Evolutionary conservation across 345 rosid species (phyloP), one percentile per base, ranked within the genome.

Genomic region (Eucalyptus erythrocorys): DNA sequence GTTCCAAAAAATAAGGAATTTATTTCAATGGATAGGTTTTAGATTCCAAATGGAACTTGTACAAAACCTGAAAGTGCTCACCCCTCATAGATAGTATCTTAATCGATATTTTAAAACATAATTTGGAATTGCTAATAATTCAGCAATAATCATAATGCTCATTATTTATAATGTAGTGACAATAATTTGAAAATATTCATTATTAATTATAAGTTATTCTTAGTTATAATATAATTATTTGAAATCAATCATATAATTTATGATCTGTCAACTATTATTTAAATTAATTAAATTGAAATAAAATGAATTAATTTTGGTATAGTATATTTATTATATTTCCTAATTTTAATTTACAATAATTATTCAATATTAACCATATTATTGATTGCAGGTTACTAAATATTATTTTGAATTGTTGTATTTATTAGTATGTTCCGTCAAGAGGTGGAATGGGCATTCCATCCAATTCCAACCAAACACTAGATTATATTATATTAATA

Each of bases 331-430:
- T 91, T 87, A 89, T 32, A 47, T 86, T 91, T 86, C 59, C 64
- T 89, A 85, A 87, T 92, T 90, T 85, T 91, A 90, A 91, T 92
- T 91, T 90, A 90, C 89, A 93, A 88, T 89, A 89, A 89, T 88
- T 89, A 91, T 92, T 88, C 89, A 30, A 47, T 85, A 85, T 27
- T 85, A 27, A 45, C 24, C 86, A 45, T 43, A 24, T 84, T 45
- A 12, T 13, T 43, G 10, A 71, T 34, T 19, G 10, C 19, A 68
- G 42, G 22, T 34, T 16, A 4, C 21, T 34, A 34, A 17, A 17
- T 34, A 71, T 17, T 17, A 71, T 71, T 34, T 34, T 34, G 7
- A 71, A 34, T 66, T 66, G 42, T 66, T 66, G 42, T 15, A 32
- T 32, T 66, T 16, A 32, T 66, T 32, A 57, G 66, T 57, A 57